These are phyloP conservation scores for Neurospora sublineolata DNA, from an alignment of 495 filamentous ascomycete genomes.

Conservation along the genomic window DNA sequence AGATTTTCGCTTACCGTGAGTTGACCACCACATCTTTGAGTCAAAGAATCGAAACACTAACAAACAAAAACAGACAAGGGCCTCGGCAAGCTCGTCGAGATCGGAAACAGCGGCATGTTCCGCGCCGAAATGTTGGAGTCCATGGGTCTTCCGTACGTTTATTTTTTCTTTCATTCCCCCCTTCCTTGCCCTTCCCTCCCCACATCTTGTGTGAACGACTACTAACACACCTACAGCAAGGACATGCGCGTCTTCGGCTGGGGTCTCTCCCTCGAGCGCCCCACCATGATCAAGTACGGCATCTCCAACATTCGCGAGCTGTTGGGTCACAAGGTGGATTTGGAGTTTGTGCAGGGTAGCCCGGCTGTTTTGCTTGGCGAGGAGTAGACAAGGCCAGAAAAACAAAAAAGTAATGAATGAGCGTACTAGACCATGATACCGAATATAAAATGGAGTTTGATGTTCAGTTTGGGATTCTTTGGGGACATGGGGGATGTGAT, in stretches of 20 bases:
- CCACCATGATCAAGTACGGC: constrained; percentile 95
- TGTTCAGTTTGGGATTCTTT: neutral
- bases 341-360: constrained; percentile 70
- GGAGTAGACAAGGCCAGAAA: constrained; percentile 30
- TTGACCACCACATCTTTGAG: neutral
- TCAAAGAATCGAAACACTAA: neutral
- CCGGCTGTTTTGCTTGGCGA: constrained; percentile 75
- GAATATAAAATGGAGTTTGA: neutral
- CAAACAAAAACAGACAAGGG: constrained; percentile 38
- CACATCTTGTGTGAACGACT: neutral
- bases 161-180: neutral
- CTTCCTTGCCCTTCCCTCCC: neutral
- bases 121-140: constrained; percentile 79
- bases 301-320: constrained; percentile 79
- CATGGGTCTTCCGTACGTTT: constrained; percentile 59
- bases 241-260: constrained; percentile 84
- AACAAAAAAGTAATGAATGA: neutral
- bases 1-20: constrained; percentile 76
- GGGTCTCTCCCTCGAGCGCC: constrained; percentile 81
- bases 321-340: constrained; percentile 73
- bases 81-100: constrained; percentile 85
- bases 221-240: constrained; percentile 24
- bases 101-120: constrained; percentile 98
- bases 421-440: neutral
- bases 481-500: neutral